Evolutionary conservation across 345 rosid genomes (phyloP).

Genomic region (Ricinus communis): DNA sequence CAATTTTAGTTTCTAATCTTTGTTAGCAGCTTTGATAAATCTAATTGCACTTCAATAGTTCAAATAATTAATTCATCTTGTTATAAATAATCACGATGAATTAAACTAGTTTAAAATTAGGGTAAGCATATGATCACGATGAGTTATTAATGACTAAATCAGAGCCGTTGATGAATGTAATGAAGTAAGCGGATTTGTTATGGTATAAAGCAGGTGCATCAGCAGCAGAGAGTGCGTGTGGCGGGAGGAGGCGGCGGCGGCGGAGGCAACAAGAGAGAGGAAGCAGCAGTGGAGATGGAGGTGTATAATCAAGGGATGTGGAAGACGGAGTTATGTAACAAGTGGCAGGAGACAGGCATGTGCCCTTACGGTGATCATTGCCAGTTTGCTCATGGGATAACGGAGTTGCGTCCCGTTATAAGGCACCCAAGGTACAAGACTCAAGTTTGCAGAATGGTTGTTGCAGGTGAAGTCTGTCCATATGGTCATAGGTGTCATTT

Average conservation of each 20-base stretch:
- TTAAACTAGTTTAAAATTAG: too few species aligned
- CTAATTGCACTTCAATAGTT: too few species aligned
- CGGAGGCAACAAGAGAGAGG: slow-evolving; percentile 3
- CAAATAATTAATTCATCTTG: too few species aligned
- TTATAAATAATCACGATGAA: too few species aligned
- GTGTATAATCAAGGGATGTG: slow-evolving; percentile 24
- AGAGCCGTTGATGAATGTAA: neutral
- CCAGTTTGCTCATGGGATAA: slow-evolving; percentile 23
- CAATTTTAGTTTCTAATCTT: too few species aligned
- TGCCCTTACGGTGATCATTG: slow-evolving; percentile 21
- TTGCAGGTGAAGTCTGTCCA: slow-evolving; percentile 17
- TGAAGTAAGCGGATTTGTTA: neutral
- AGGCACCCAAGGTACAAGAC: slow-evolving; percentile 28
- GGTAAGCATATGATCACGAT: too few species aligned
- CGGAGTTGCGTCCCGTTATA: slow-evolving; percentile 22
- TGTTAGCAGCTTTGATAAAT: too few species aligned
- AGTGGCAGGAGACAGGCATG: slow-evolving; percentile 24
- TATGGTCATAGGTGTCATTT: slow-evolving; percentile 27
- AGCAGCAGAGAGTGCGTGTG: slow-evolving; percentile 34
- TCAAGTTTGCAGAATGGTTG: slow-evolving; percentile 23
- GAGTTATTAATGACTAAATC: neutral
- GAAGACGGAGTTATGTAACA: slow-evolving; percentile 30
- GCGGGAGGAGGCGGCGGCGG: too few species aligned
- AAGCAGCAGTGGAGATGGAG: slow-evolving; percentile 14
- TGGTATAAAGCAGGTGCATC: slow-evolving; percentile 25